Percentiles rank a stretch among this genome's conserved stretches.
Conservation (phyloP, 306 rosid species). For the Sesbania bispinosa region DNA sequence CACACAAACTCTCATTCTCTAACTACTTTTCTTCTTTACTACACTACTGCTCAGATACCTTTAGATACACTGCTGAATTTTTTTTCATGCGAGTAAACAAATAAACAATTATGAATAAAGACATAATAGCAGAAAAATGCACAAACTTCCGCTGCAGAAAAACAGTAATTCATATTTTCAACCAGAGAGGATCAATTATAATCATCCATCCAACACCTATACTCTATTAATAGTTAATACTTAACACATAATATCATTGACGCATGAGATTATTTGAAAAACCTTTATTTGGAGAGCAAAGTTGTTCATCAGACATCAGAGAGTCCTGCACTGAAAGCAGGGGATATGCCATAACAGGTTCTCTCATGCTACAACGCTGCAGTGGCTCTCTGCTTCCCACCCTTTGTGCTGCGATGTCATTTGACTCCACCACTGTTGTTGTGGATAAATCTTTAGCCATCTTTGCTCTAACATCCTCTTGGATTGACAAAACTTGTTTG, state of each 20-base stretch:
- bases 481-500: slow-evolving; percentile 33
- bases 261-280: slow-evolving; percentile 20
- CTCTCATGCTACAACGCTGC: slow-evolving; percentile 23
- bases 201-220: slow-evolving; percentile 32
- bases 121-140: background rate
- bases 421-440: slow-evolving; percentile 60
- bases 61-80: background rate
- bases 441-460: slow-evolving; percentile 68
- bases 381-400: slow-evolving; percentile 27
- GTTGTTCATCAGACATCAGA: slow-evolving; percentile 28
- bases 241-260: slow-evolving; percentile 29
- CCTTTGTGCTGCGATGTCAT: slow-evolving; percentile 23
- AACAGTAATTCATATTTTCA: background rate
- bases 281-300: slow-evolving; percentile 51
- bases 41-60: too few species aligned
- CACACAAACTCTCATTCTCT: too few species aligned
- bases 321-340: slow-evolving; percentile 33
- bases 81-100: background rate
- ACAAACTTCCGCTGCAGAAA: background rate
- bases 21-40: too few species aligned
- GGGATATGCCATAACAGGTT: slow-evolving; percentile 24
- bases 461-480: slow-evolving; percentile 55
- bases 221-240: slow-evolving; percentile 20
- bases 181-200: background rate
- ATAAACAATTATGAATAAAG: background rate